These are phyloP conservation scores for Chytridium lagenaria DNA, from an alignment of 371 early-diverging fungal genomes.

Conservation along the genomic window DNA sequence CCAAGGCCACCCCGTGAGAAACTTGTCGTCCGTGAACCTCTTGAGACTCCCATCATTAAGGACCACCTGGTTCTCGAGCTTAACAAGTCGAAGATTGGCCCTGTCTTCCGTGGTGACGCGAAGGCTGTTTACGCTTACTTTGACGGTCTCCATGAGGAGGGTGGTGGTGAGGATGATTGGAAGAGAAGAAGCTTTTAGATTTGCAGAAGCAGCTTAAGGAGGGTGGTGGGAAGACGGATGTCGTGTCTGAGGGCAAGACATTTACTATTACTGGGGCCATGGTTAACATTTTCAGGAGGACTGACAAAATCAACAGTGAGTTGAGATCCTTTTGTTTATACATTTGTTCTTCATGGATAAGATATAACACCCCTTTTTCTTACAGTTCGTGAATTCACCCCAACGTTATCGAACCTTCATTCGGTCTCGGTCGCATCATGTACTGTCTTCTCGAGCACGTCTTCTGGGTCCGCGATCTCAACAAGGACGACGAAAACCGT, in stretches of 20 bases:
- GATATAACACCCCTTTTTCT: not conserved
- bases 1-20: slow-evolving; percentile 90
- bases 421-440: slow-evolving; percentile 99
- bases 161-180: slow-evolving; percentile 37
- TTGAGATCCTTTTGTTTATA: slow-evolving; percentile 9
- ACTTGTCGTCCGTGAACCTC: slow-evolving; percentile 89
- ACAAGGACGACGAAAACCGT: slow-evolving; percentile 84
- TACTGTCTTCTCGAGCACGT: slow-evolving; percentile 97
- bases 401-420: slow-evolving; percentile 99
- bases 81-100: slow-evolving; percentile 94
- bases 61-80: slow-evolving; percentile 83
- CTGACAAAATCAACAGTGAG: slow-evolving; percentile 81
- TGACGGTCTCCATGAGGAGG: slow-evolving; percentile 53
- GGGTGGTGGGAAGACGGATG: slow-evolving; percentile 54
- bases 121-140: slow-evolving; percentile 86
- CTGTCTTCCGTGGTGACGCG: slow-evolving; percentile 90
- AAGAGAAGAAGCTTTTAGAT: slow-evolving; percentile 60
- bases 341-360: not conserved
- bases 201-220: slow-evolving; percentile 37
- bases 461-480: slow-evolving; percentile 84
- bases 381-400: slow-evolving; percentile 93
- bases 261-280: slow-evolving; percentile 76
- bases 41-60: slow-evolving; percentile 82
- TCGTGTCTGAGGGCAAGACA: slow-evolving; percentile 70
- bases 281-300: slow-evolving; percentile 73